phyloP scores from a whole-genome alignment of 352 stramenopile species.

The Phytophthora uliginosa region DNA sequence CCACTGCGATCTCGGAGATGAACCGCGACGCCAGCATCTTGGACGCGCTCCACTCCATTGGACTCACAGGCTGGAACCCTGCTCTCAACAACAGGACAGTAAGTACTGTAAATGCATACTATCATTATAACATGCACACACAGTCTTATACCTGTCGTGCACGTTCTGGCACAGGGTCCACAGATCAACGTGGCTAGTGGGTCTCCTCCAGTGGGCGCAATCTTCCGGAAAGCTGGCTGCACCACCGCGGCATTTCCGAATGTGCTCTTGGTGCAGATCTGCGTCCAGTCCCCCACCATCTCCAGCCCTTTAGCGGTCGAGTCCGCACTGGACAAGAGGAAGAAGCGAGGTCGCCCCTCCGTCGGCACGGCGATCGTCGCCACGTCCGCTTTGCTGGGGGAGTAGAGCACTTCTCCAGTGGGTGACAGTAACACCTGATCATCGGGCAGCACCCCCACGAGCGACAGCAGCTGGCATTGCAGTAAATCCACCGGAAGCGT shows the following conservation, averaged over 20 bases:
- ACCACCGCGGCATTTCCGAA: slow-evolving; percentile 63
- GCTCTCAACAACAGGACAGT: background rate
- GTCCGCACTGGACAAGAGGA: slow-evolving; percentile 43
- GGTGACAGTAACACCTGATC: slow-evolving; percentile 69
- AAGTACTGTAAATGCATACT: background rate
- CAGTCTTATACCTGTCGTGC: slow-evolving; percentile 56
- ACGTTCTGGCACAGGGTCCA: slow-evolving; percentile 70
- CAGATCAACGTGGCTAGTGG: slow-evolving; percentile 52
- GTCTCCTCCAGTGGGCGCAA: slow-evolving; percentile 4
- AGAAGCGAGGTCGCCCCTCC: slow-evolving; percentile 41
- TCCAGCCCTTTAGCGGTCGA: slow-evolving; percentile 5
- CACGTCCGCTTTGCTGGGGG: slow-evolving; percentile 25
- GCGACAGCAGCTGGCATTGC: slow-evolving; percentile 79
- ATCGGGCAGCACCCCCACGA: slow-evolving; percentile 63
- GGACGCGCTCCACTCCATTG: slow-evolving; percentile 55
- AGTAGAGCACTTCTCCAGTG: slow-evolving; percentile 48
- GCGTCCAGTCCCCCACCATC: slow-evolving; percentile 55
- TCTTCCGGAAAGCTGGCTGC: slow-evolving; percentile 61
- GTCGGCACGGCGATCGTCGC: slow-evolving; percentile 25
- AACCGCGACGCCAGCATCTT: slow-evolving; percentile 48
- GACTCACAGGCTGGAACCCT: slow-evolving; percentile 55
- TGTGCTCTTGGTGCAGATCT: slow-evolving; percentile 70
- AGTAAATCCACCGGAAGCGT: slow-evolving; percentile 63
- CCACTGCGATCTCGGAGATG: slow-evolving; percentile 70
- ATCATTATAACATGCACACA: background rate